Percentiles rank a stretch among this genome's conserved stretches.
Conservation (phyloP, 75 land plant genomes). For the Picea glauca region DNA sequence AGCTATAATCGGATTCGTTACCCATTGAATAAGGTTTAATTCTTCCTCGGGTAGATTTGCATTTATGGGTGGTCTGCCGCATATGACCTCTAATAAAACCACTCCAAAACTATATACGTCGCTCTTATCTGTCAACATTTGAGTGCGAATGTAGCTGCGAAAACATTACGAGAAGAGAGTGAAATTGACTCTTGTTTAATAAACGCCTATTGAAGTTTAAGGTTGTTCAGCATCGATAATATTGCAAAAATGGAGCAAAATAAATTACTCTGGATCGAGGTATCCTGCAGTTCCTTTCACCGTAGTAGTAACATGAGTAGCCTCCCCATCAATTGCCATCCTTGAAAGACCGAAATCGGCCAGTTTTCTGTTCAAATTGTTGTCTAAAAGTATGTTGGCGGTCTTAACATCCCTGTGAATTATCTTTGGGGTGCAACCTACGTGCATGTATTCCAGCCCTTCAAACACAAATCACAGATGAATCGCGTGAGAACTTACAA, state of each 20-base stretch:
- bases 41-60: not conserved
- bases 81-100: not conserved
- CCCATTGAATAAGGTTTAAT: not conserved
- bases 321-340: not conserved
- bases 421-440: constrained; percentile 9
- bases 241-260: not conserved
- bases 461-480: not conserved
- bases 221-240: not conserved
- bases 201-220: not conserved
- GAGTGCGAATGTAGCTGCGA: constrained; percentile 6
- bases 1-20: not conserved
- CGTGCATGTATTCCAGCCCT: constrained; percentile 21
- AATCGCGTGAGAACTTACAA: not conserved
- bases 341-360: constrained; percentile 29
- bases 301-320: constrained; percentile 1
- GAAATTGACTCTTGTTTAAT: no score
- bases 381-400: not conserved
- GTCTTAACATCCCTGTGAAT: constrained; percentile 7
- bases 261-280: constrained; percentile 22
- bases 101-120: constrained; percentile 24
- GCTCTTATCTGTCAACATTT: constrained; percentile 11
- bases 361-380: constrained; percentile 8
- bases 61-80: not conserved
- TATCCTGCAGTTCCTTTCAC: constrained; percentile 26
- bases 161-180: not conserved